Conservation (phyloP, 768 basidiomycete species). For the Paxillus rubicundulus region DNA sequence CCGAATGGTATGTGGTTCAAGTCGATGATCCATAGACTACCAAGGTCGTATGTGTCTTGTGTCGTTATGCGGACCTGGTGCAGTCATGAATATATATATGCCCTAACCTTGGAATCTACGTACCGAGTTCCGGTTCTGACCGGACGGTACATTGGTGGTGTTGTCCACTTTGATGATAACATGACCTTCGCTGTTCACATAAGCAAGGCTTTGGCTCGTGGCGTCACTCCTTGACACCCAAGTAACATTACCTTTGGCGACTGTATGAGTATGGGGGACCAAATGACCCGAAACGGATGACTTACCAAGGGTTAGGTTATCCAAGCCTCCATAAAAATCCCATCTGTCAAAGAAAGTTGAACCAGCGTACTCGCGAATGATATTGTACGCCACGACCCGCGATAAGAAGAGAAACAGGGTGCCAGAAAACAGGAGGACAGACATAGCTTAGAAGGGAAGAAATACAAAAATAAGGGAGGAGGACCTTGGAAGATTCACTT, state of each 20-base stretch:
- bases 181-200: conserved; percentile 56
- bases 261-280: background rate
- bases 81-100: background rate
- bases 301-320: conserved; percentile 43
- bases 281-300: conserved; percentile 23
- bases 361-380: conserved; percentile 47
- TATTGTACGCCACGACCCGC: conserved; percentile 27
- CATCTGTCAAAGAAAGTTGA: conserved; percentile 52
- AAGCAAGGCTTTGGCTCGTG: conserved; percentile 49
- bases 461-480: background rate
- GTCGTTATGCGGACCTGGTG: conserved; percentile 46
- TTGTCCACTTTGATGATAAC: conserved; percentile 79
- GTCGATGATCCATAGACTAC: conserved; percentile 49
- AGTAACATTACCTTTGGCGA: conserved; percentile 54
- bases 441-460: conserved; percentile 11
- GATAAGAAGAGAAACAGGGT: conserved; percentile 4
- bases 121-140: conserved; percentile 61
- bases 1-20: conserved; percentile 52
- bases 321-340: conserved; percentile 50
- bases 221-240: conserved; percentile 53
- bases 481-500: background rate
- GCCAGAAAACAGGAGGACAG: background rate
- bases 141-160: conserved; percentile 47
- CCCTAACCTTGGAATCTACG: conserved; percentile 5
- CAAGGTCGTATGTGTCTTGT: conserved; percentile 40